Percentiles rank a stretch among this genome's conserved stretches.
phyloP scores from a whole-genome alignment of 192 early-diverging fungal genomes.

The Coemansia sp. region DNA sequence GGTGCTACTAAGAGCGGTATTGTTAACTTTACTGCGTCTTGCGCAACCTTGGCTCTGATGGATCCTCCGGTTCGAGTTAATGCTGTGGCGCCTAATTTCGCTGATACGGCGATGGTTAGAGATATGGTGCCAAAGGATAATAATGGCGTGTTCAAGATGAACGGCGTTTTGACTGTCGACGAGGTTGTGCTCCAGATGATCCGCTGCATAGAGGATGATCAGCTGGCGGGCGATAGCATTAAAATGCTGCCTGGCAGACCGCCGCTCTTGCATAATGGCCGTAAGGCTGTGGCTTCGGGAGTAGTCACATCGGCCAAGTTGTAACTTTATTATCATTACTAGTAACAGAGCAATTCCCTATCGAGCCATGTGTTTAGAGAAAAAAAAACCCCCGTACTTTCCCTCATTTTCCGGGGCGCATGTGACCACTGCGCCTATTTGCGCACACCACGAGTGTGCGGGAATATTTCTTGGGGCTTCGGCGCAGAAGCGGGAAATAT shows the following conservation, averaged over 20 bases:
- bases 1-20: constrained; percentile 77
- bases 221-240: constrained; percentile 56
- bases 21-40: constrained; percentile 60
- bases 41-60: constrained; percentile 46
- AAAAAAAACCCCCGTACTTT: background rate
- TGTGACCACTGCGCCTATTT: background rate
- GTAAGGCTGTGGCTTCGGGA: constrained; percentile 41
- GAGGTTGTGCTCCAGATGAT: constrained; percentile 64
- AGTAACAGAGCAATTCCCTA: too few species aligned
- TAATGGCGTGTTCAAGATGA: constrained; percentile 24
- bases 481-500: background rate
- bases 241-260: constrained; percentile 36
- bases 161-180: constrained; percentile 38
- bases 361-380: background rate
- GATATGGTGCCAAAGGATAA: constrained; percentile 16
- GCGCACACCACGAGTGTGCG: background rate
- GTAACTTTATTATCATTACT: constrained; percentile 7
- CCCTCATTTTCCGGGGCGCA: background rate
- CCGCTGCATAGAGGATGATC: constrained; percentile 62
- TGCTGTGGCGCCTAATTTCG: constrained; percentile 63
- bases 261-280: constrained; percentile 44
- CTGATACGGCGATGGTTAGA: constrained; percentile 58
- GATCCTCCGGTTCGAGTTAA: constrained; percentile 62
- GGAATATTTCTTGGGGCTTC: background rate
- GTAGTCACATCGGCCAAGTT: constrained; percentile 32